Base-by-base conservation (phyloP, 2,329 filamentous ascomycete species). In the Alternaria metachromatica region DNA sequence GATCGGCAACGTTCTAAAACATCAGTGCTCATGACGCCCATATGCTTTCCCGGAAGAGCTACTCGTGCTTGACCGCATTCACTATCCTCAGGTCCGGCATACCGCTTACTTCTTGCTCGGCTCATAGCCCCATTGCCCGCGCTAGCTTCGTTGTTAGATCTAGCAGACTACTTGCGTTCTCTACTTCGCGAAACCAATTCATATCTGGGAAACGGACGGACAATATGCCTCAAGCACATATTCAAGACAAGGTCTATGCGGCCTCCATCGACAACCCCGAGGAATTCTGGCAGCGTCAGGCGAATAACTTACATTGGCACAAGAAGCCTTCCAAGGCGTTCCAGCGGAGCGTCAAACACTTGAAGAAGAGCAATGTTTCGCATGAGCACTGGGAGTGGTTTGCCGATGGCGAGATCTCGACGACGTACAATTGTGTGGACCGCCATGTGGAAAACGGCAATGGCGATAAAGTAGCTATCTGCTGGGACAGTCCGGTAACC, bases 381-480 rank as follows among this genome's bases (percentile, higher is more conserved):
- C 90, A 97, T 76, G 86, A 88, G 45, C 89, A 91, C 75, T 97
- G 94, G 94, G 87, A 89, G 66, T 98, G 95, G 95, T 97, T 97
- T 71, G 88, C 92, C 0, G 92, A 89, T 66, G 95, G 94, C 66
- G 89, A 96, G 82, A 92, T 98, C 71, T 96, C 92, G 43, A 97
- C 93, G 0, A 93, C 92, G 70, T 97, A 93, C 84, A 98, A 97
- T 78, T 96, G 93, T 77, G 84, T 97, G 13, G 94, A 97, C 80
- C 87, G 94, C 13, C 94, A 97, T 80, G 93, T 97, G n/a, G 82
- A 87, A 37, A 88, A 87, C 6, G 78, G 94, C n/a, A 84, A 90
- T 68, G 94, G 94, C 13, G 85, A 90, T 49, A 82, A 86, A 54
- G 85, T 90, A 0, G 95, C 94, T 21, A 91, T 98, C 62, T 88